Evolutionary conservation across 345 rosid species (phyloP).

Genomic region (Eucalyptus regnans): DNA sequence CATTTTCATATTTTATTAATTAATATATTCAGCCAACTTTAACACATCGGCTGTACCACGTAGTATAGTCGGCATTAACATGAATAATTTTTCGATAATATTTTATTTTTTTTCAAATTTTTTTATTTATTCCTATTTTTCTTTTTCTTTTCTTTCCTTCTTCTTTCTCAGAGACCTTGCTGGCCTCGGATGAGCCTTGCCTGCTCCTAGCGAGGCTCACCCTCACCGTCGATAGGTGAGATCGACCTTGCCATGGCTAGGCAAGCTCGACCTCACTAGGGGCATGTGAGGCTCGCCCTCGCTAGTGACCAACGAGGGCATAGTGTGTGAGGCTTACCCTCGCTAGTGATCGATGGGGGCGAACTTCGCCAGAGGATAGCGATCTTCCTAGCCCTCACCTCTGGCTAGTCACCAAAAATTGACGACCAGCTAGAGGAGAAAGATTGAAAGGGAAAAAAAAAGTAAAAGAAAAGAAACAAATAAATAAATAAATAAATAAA

Average conservation of each 20-base stretch:
- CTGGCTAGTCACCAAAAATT: accelerated
- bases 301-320: accelerated
- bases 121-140: no score
- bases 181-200: accelerated
- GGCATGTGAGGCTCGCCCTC: not conserved
- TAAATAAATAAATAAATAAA: no score
- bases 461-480: no score
- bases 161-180: no score
- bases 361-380: accelerated
- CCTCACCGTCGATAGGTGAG: accelerated
- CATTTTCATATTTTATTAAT: no score
- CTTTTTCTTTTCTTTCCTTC: no score
- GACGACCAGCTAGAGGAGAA: accelerated
- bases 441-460: not conserved
- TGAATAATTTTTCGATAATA: no score
- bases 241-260: accelerated
- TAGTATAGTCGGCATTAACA: accelerated
- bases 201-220: not conserved
- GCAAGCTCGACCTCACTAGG: accelerated
- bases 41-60: accelerated
- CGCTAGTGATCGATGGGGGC: not conserved
- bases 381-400: not conserved
- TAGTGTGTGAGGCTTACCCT: not conserved
- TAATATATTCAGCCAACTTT: accelerated
- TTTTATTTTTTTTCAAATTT: no score